Percentiles rank a stretch among this genome's conserved stretches.
Evolutionary conservation across 495 filamentous ascomycete species (phyloP).

Genomic region (Staphylotrichum longicolle): DNA sequence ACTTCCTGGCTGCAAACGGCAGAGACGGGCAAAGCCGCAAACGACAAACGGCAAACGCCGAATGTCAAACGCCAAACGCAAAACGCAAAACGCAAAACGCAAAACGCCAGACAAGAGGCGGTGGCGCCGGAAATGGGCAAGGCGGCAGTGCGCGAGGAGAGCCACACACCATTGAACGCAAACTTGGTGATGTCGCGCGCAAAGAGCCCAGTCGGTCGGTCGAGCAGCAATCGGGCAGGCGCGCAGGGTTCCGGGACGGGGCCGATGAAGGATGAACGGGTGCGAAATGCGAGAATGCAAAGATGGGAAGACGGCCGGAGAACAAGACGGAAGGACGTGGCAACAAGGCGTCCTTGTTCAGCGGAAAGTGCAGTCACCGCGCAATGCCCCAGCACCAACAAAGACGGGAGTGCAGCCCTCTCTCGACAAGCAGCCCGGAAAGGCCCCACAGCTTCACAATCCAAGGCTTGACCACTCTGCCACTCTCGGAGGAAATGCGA

Average conservation of each 20-base stretch:
- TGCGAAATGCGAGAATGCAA: too few species aligned
- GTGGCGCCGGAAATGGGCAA: not conserved
- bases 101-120: not conserved
- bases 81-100: conserved; percentile 4
- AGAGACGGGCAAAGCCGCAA: not conserved
- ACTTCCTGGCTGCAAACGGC: not conserved
- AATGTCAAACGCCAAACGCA: conserved; percentile 3
- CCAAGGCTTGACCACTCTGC: too few species aligned
- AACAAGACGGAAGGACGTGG: not conserved
- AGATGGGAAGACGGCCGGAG: too few species aligned
- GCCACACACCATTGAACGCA: conserved; percentile 10
- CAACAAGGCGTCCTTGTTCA: not conserved
- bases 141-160: conserved; percentile 2
- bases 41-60: conserved; percentile 1
- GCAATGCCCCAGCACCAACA: too few species aligned
- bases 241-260: not conserved
- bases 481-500: too few species aligned
- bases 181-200: not conserved
- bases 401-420: too few species aligned
- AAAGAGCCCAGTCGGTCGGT: not conserved
- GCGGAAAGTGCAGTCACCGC: too few species aligned
- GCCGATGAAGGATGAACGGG: not conserved
- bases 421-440: too few species aligned
- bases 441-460: too few species aligned
- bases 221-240: not conserved